Evolutionary conservation across 2,329 filamentous ascomycete species (phyloP).

Genomic region (Pyrenophora tritici-repentis): DNA sequence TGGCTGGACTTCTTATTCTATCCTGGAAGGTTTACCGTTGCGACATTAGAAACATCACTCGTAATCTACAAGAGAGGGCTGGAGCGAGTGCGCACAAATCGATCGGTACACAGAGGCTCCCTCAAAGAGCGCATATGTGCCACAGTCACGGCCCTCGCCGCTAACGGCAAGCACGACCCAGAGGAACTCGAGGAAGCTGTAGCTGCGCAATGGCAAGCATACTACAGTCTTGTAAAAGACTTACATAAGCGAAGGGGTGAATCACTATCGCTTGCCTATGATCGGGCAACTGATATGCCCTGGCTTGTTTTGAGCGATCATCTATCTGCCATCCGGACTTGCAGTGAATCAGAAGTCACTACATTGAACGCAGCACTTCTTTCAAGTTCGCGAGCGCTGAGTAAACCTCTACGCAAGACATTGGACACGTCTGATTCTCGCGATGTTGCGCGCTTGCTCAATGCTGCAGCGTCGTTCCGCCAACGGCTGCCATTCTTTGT

Average conservation of each 20-base stretch:
- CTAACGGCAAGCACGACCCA: constrained; percentile 71
- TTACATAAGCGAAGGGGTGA: constrained; percentile 86
- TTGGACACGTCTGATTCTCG: constrained; percentile 47
- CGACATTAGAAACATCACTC: constrained; percentile 82
- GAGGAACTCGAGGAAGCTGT: constrained; percentile 74
- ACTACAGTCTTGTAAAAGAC: constrained; percentile 83
- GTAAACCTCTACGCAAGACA: constrained; percentile 33
- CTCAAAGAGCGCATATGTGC: constrained; percentile 78
- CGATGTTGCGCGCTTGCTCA: constrained; percentile 66
- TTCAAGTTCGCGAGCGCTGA: constrained; percentile 20
- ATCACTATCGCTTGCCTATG: constrained; percentile 76
- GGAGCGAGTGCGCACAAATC: constrained; percentile 31
- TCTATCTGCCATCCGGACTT: constrained; percentile 77
- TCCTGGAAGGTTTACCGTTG: constrained; percentile 78
- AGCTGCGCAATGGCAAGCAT: constrained; percentile 85
- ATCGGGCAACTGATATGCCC: constrained; percentile 70
- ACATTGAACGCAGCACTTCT: constrained; percentile 66
- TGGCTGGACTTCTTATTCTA: constrained; percentile 85
- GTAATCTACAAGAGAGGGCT: constrained; percentile 75
- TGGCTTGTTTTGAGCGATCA: constrained; percentile 87
- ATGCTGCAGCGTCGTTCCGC: constrained; percentile 71
- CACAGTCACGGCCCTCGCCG: constrained; percentile 71
- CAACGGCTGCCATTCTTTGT: constrained; percentile 72
- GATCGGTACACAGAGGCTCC: constrained; percentile 52
- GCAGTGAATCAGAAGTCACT: constrained; percentile 76